Percentiles rank a stretch among this genome's conserved stretches.
Evolutionary conservation across 768 basidiomycete species (phyloP).

Genomic region (Calocera cornea): DNA sequence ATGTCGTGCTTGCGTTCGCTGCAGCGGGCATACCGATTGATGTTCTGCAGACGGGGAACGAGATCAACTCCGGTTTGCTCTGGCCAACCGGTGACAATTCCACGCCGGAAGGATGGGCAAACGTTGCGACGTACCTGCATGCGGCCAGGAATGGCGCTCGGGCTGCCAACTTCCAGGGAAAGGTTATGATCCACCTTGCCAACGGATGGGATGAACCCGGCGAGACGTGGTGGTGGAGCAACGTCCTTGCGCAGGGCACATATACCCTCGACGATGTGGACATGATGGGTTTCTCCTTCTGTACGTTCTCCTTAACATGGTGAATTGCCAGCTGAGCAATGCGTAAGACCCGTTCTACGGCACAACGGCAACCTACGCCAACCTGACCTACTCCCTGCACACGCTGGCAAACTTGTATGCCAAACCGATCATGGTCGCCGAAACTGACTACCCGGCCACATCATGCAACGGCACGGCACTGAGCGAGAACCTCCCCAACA

Average conservation of each 20-base stretch:
- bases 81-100: conserved; percentile 44
- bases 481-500: conserved; percentile 37
- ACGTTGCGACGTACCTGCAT: conserved; percentile 43
- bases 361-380: conserved; percentile 35
- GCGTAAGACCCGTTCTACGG: conserved; percentile 8
- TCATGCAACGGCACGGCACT: conserved; percentile 32
- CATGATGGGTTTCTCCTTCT: conserved; percentile 50
- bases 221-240: conserved; percentile 37
- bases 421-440: conserved; percentile 48
- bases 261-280: conserved; percentile 35
- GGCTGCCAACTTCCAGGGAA: conserved; percentile 28
- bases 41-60: conserved; percentile 48
- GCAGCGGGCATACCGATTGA: conserved; percentile 42
- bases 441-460: conserved; percentile 47
- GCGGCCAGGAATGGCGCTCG: conserved; percentile 45
- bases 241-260: conserved; percentile 41
- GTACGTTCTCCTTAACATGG: not conserved
- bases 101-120: conserved; percentile 26
- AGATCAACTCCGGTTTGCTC: conserved; percentile 51
- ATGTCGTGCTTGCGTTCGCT: conserved; percentile 38
- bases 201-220: conserved; percentile 44
- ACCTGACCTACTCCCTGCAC: conserved; percentile 38
- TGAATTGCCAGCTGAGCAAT: not conserved
- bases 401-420: conserved; percentile 35
- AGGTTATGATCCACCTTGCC: conserved; percentile 40